A percentile compares a stretch with the other conserved stretches of the same genome.
Conservation (phyloP, 345 rosid species). For the Turnera subulata region DNA sequence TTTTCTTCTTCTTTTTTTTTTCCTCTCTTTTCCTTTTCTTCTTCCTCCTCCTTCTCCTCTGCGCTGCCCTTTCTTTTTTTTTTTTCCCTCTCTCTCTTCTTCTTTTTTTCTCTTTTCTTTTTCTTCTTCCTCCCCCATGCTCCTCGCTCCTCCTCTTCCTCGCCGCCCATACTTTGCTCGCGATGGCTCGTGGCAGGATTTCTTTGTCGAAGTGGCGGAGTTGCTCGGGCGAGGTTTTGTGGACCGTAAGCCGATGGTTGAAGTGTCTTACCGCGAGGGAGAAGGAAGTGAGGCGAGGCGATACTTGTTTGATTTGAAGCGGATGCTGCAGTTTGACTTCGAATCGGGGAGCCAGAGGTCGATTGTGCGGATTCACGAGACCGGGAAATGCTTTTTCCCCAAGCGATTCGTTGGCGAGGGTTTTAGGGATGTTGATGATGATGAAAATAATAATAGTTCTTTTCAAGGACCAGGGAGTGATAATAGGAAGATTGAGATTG, state of each 20-base stretch:
- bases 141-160: no score
- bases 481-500: constrained; percentile 17
- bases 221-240: constrained; percentile 21
- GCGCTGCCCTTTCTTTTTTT: no score
- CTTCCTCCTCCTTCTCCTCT: no score
- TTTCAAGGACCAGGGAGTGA: not conserved
- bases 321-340: constrained; percentile 42
- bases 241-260: constrained; percentile 28
- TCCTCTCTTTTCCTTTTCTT: no score
- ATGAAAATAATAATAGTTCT: not conserved
- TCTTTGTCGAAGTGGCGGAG: constrained; percentile 24
- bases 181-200: constrained; percentile 33
- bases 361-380: constrained; percentile 48
- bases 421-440: not conserved
- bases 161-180: constrained; percentile 33
- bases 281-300: not conserved
- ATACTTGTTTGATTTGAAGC: constrained; percentile 39
- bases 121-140: no score
- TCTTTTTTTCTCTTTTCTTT: no score
- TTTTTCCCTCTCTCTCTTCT: no score
- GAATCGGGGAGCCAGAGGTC: constrained; percentile 29
- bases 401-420: constrained; percentile 14
- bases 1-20: no score
- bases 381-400: constrained; percentile 39
- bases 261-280: constrained; percentile 21